Evolutionary conservation across 495 filamentous ascomycete species (phyloP).

Genomic region (Hamigera avellanea): DNA sequence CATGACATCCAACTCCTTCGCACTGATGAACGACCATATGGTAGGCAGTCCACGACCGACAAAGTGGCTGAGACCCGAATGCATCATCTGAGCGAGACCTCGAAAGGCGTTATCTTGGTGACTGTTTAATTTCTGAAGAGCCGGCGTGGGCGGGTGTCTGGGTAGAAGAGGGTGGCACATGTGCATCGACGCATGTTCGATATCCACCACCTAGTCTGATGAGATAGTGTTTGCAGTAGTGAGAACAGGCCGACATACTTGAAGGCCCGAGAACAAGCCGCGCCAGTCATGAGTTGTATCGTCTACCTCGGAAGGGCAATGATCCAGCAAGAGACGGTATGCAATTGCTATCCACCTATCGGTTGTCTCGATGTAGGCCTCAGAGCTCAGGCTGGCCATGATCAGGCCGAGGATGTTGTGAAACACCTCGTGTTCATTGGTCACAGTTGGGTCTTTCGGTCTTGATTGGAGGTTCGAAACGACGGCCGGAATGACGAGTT

Average conservation of each 20-base stretch:
- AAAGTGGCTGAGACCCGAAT: conserved; percentile 27
- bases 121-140: conserved; percentile 14
- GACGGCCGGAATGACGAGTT: conserved; percentile 14
- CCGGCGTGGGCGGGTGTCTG: conserved; percentile 17
- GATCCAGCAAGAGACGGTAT: conserved; percentile 25
- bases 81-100: conserved; percentile 30
- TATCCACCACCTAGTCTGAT: conserved; percentile 23
- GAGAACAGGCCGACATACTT: conserved; percentile 10
- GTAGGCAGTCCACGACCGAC: conserved; percentile 26
- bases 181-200: conserved; percentile 33
- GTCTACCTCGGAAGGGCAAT: conserved; percentile 14
- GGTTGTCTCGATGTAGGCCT: conserved; percentile 24
- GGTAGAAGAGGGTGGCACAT: conserved; percentile 29
- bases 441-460: neutral
- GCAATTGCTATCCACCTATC: conserved; percentile 30
- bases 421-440: conserved; percentile 9
- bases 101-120: conserved; percentile 21
- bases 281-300: conserved; percentile 18
- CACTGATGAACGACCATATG: conserved; percentile 27
- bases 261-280: conserved; percentile 25
- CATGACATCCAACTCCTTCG: conserved; percentile 6
- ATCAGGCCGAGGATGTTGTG: conserved; percentile 29
- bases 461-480: neutral
- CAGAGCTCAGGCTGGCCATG: conserved; percentile 29
- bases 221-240: neutral